Conservation (phyloP, 495 filamentous ascomycete species). For the Bryoglossum gracile region DNA sequence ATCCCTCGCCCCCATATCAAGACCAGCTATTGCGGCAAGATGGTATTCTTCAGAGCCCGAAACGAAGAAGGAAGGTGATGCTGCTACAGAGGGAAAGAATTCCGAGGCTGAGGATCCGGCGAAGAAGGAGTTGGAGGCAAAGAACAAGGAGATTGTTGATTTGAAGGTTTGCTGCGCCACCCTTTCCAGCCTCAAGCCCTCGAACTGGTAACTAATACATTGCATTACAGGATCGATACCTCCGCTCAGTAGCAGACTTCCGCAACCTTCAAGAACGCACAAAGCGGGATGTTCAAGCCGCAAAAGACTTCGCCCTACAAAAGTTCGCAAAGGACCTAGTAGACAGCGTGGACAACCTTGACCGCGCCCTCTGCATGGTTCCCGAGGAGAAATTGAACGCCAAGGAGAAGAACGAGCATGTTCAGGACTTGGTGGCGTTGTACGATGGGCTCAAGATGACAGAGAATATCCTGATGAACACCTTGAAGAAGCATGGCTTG, state of each 20-base stretch:
- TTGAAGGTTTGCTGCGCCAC: conserved; percentile 60
- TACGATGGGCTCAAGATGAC: conserved; percentile 93
- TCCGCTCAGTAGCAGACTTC: conserved; percentile 90
- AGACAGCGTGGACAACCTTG: conserved; percentile 92
- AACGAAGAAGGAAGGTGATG: conserved; percentile 25
- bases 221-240: conserved; percentile 70
- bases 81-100: conserved; percentile 25
- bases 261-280: conserved; percentile 94
- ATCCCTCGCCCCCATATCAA: conserved; percentile 2
- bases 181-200: conserved; percentile 3
- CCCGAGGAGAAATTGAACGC: conserved; percentile 60
- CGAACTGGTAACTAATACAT: background rate
- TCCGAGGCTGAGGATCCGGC: conserved; percentile 32
- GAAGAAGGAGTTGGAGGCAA: conserved; percentile 69
- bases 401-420: conserved; percentile 42
- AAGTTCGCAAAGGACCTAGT: conserved; percentile 90
- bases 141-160: conserved; percentile 75
- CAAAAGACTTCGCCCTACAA: conserved; percentile 89
- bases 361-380: conserved; percentile 78
- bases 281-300: conserved; percentile 77
- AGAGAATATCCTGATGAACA: conserved; percentile 77
- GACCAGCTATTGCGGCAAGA: conserved; percentile 8
- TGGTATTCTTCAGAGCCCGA: conserved; percentile 27
- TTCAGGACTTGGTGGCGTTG: conserved; percentile 68
- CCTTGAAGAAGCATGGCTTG: conserved; percentile 87